These are phyloP conservation scores for Groenewaldozyma salmanticensis DNA, from an alignment of 805 yeast genomes.

Conservation along the genomic window DNA sequence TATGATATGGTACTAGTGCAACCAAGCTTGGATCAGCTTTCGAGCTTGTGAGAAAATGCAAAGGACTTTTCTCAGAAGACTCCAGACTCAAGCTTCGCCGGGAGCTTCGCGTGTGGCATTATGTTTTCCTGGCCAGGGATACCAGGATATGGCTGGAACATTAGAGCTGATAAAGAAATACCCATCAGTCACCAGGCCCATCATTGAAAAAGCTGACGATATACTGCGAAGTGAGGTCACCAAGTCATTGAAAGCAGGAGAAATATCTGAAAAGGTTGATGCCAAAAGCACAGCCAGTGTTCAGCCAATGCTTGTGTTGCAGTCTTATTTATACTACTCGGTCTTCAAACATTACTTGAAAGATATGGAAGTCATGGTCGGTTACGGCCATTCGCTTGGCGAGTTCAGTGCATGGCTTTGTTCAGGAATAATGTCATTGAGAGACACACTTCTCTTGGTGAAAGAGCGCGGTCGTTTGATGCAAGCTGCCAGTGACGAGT, in stretches of 20 bases:
- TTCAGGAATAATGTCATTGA: constrained; percentile 29
- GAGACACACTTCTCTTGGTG: constrained; percentile 34
- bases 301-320: constrained; percentile 34
- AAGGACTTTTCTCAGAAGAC: too few species aligned
- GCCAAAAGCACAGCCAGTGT: constrained; percentile 46
- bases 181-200: constrained; percentile 19
- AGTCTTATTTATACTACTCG: constrained; percentile 22
- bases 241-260: constrained; percentile 10
- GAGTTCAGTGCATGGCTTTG: constrained; percentile 38
- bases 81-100: too few species aligned
- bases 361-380: constrained; percentile 13
- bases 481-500: constrained; percentile 28
- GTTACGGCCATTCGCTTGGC: constrained; percentile 44
- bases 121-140: constrained; percentile 28
- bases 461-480: constrained; percentile 36
- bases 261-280: constrained; percentile 25
- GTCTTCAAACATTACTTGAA: constrained; percentile 13
- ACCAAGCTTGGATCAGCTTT: too few species aligned
- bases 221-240: constrained; percentile 15
- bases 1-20: too few species aligned
- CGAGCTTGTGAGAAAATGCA: too few species aligned
- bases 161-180: constrained; percentile 12
- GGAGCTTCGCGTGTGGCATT: too few species aligned
- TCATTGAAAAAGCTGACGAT: constrained; percentile 25
- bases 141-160: constrained; percentile 26